A percentile compares a stretch with the other conserved stretches of the same genome.
Conservation (phyloP, 1,284 basidiomycete species). For the Stereum hirsutum region DNA sequence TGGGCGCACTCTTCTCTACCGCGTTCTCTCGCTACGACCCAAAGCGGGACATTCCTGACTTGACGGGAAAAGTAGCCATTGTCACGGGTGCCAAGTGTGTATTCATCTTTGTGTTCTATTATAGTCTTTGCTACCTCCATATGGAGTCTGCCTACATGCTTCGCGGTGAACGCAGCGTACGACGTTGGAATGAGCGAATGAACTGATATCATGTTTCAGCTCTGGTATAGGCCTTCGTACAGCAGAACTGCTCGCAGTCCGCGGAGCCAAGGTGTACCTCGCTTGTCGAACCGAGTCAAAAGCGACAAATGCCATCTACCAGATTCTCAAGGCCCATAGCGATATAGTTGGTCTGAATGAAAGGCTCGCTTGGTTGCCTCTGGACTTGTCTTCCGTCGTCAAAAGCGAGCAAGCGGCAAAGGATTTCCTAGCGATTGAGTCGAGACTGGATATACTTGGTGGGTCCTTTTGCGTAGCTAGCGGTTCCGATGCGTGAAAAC, state of each 20-base stretch:
- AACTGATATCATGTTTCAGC: too few relatives aligned
- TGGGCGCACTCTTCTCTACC: slow-evolving; percentile 10
- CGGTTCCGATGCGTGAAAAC: not conserved
- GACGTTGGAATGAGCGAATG: too few relatives aligned
- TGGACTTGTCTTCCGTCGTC: slow-evolving; percentile 5
- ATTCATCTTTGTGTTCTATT: too few relatives aligned
- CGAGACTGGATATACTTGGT: slow-evolving; percentile 9
- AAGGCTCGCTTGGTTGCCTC: slow-evolving; percentile 4
- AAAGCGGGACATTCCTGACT: slow-evolving; percentile 21
- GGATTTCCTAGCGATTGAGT: slow-evolving; percentile 7
- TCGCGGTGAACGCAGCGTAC: too few relatives aligned
- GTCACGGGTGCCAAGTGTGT: slow-evolving; percentile 33
- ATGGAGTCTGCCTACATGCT: too few relatives aligned
- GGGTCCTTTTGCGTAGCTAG: not conserved
- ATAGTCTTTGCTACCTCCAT: too few relatives aligned
- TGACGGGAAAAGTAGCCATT: slow-evolving; percentile 28
- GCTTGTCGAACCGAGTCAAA: slow-evolving; percentile 11
- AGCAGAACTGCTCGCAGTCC: slow-evolving; percentile 9
- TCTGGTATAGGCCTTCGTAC: slow-evolving; percentile 14
- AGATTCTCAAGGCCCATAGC: not conserved
- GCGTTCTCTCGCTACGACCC: slow-evolving; percentile 16
- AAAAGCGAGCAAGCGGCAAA: slow-evolving; percentile 6
- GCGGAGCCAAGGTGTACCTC: slow-evolving; percentile 15
- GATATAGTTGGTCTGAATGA: not conserved
- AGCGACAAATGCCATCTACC: slow-evolving; percentile 7